Percentiles rank a stretch among this genome's conserved stretches.
phyloP scores from a whole-genome alignment of 306 rosid species.

The Begonia fuchsioides region DNA sequence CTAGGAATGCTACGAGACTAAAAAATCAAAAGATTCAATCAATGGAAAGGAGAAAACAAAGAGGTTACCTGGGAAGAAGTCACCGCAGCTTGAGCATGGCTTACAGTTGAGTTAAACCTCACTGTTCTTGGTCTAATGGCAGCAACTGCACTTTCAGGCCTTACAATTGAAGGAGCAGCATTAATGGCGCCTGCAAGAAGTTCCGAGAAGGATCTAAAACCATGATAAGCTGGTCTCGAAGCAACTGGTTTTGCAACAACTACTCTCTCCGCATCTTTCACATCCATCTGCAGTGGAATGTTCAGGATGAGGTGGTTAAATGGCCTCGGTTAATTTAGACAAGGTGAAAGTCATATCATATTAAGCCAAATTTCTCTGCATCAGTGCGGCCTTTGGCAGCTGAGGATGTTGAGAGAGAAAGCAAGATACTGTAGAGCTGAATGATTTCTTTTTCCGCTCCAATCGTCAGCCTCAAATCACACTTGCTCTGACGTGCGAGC shows the following conservation, averaged over 20 bases:
- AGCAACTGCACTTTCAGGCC: constrained; percentile 51
- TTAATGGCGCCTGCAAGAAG: constrained; percentile 67
- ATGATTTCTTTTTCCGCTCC: no score
- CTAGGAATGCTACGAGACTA: constrained; percentile 10
- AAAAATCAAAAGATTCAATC: constrained; percentile 1
- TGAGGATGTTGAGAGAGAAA: no score
- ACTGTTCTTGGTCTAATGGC: constrained; percentile 91
- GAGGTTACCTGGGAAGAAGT: constrained; percentile 53
- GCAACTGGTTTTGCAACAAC: constrained; percentile 82
- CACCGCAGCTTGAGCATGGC: constrained; percentile 23
- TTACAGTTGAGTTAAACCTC: constrained; percentile 54
- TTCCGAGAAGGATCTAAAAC: constrained; percentile 79
- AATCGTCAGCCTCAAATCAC: no score
- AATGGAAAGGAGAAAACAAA: neutral
- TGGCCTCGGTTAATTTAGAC: no score
- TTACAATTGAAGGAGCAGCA: constrained; percentile 30
- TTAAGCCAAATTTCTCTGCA: no score
- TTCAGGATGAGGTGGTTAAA: no score
- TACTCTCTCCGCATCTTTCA: constrained; percentile 56
- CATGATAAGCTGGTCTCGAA: constrained; percentile 69
- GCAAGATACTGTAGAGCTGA: no score
- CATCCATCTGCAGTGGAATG: constrained; percentile 46
- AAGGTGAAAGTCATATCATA: no score
- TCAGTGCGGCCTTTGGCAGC: no score
- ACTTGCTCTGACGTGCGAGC: no score